A percentile compares a stretch with the other conserved stretches of the same genome.
These are phyloP conservation scores for Asparagopsis taxiformis DNA, from an alignment of 31 red algal genomes.

Conservation along the genomic window DNA sequence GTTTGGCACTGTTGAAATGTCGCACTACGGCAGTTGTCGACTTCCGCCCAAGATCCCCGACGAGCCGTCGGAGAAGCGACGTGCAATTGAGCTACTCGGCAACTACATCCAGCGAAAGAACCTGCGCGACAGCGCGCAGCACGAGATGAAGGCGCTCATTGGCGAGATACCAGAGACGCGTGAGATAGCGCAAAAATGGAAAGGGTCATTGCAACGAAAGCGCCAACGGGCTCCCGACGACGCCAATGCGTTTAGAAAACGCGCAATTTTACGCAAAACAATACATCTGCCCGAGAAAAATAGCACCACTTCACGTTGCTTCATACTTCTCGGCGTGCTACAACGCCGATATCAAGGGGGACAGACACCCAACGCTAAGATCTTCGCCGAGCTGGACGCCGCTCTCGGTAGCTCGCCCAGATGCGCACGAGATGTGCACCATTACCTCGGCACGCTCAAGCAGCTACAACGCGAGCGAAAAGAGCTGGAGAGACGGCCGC, in stretches of 20 bases:
- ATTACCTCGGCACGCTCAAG: slow-evolving; percentile 15
- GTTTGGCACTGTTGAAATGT: slow-evolving; percentile 11
- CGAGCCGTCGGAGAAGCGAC: not conserved
- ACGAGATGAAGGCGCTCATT: too few relatives aligned
- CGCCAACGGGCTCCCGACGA: not conserved
- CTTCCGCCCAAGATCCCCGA: slow-evolving; percentile 32
- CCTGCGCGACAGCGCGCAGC: too few relatives aligned
- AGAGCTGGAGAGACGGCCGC: slow-evolving; percentile 14
- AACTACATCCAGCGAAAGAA: slow-evolving; percentile 20
- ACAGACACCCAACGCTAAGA: slow-evolving; percentile 4
- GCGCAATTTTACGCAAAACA: not conserved
- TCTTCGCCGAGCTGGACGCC: slow-evolving; percentile 19
- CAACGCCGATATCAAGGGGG: slow-evolving; percentile 7
- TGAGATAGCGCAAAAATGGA: slow-evolving; percentile 49
- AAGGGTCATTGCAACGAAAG: slow-evolving; percentile 27
- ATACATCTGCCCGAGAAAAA: slow-evolving; percentile 13
- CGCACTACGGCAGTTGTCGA: slow-evolving; percentile 30
- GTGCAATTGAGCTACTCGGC: slow-evolving; percentile 47
- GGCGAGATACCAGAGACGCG: slow-evolving; percentile 25
- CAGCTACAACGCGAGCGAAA: slow-evolving; percentile 13
- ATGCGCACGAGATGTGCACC: slow-evolving; percentile 19
- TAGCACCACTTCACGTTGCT: slow-evolving; percentile 10
- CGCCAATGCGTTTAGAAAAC: slow-evolving; percentile 22
- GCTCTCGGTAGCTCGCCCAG: slow-evolving; percentile 22
- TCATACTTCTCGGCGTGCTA: slow-evolving; percentile 39